Evolutionary conservation across 148 eudicot species (phyloP), one percentile per base, ranked within the genome.

Genomic region (Selenicereus undatus): DNA sequence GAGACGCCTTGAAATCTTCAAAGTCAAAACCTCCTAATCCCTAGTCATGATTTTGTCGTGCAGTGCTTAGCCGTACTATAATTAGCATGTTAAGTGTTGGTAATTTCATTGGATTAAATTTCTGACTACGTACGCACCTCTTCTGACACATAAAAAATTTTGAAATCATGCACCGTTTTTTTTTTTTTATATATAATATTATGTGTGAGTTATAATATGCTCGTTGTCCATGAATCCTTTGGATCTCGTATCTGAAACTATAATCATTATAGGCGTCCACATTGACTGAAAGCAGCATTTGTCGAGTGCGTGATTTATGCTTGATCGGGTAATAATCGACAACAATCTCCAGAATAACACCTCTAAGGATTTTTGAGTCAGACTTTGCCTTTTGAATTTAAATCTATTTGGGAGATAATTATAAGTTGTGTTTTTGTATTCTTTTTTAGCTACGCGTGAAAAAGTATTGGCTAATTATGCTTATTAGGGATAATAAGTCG

Each of bases 171-270:
- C 13, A 48, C 7, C 7, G 51, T 1, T 48, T 11, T 48, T 48
- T 32, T 32, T 32, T 32, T 32, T 32, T 32, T 32, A 32, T 48
- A 48, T 48, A 48, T 48, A 0, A 80, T 48, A 48, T 48, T 11
- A 80, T 48, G 30, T 77, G 52, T 81, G 70, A 62, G 42, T 36
- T 71, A 24, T 22, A 39, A 64, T 24, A n/a, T 81, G 68, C 64
- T 77, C 70, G 77, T 72, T 77, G 64, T 71, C 71, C 79, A 84
- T 76, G 77, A 74, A 74, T 76, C 48, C 78, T 35, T 80, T 26
- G 39, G 86, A 84, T 84, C 52, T 84, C 83, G 73, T 76, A 80
- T 50, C 83, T 82, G 21, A 36, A 62, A 73, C n/a, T 81, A n/a
- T 21, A 62, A 62, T 21, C 5, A n/a, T n/a, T n/a, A 64, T 22